Evolutionary conservation across 2,329 filamentous ascomycete genomes (phyloP).

Genomic region (Aciculosporium take): DNA sequence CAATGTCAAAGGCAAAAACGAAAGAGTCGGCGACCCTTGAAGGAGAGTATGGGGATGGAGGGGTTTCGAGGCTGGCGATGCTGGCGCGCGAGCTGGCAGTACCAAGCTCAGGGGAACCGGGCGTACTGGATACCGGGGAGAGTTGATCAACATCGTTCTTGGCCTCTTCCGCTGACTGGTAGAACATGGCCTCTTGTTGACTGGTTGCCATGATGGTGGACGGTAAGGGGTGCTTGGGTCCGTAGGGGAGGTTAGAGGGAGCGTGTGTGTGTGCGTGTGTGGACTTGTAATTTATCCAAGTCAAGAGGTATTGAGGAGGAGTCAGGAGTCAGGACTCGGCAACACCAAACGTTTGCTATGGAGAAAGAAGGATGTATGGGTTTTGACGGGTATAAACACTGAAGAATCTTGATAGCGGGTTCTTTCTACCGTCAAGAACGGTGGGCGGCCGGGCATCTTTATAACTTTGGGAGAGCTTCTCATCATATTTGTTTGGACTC

Average conservation of each 20-base stretch:
- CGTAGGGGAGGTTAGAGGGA: constrained; percentile 5
- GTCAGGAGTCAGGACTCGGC: too few relatives aligned
- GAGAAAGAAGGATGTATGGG: neutral
- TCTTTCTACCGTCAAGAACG: constrained; percentile 29
- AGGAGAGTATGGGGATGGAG: constrained; percentile 22
- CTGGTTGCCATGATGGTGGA: constrained; percentile 5
- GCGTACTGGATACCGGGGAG: constrained; percentile 13
- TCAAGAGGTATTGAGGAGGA: too few relatives aligned
- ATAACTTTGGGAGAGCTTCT: constrained; percentile 12
- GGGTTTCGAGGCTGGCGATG: constrained; percentile 20
- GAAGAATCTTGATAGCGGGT: constrained; percentile 6
- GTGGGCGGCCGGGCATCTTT: constrained; percentile 21
- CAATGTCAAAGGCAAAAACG: constrained; percentile 73
- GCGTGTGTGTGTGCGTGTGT: neutral
- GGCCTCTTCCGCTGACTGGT: constrained; percentile 16
- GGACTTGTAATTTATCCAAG: neutral
- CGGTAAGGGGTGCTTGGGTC: constrained; percentile 3
- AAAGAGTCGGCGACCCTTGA: constrained; percentile 42
- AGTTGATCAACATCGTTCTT: constrained; percentile 17
- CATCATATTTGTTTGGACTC: constrained; percentile 1
- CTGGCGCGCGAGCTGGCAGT: constrained; percentile 21
- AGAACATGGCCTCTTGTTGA: constrained; percentile 14
- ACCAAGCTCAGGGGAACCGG: constrained; percentile 23
- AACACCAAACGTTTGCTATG: constrained; percentile 1
- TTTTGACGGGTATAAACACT: constrained; percentile 6